Evolutionary conservation across 2,329 filamentous ascomycete genomes (phyloP).

Genomic region (Xylariaceae sp.): DNA sequence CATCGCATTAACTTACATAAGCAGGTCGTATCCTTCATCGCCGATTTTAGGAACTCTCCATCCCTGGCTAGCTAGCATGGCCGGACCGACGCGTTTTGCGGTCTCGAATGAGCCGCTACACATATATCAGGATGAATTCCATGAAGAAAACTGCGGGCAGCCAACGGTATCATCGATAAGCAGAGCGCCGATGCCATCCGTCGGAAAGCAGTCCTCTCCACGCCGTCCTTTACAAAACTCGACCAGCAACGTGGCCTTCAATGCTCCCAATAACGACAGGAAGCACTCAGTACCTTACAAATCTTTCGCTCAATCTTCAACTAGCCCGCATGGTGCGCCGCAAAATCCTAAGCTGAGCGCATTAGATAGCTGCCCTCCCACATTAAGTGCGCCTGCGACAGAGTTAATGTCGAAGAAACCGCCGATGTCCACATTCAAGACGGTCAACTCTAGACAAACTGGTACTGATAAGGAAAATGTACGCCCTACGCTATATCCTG

Average conservation of each 20-base stretch:
- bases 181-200: conserved; percentile 51
- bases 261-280: conserved; percentile 51
- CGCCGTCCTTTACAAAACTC: conserved; percentile 45
- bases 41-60: not conserved
- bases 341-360: conserved; percentile 59
- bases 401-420: conserved; percentile 67
- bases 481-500: conserved; percentile 46
- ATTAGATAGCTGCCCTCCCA: conserved; percentile 61
- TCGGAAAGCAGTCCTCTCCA: conserved; percentile 37
- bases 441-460: conserved; percentile 38
- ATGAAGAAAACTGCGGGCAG: conserved; percentile 40
- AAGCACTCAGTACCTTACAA: conserved; percentile 66
- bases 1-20: conserved; percentile 7
- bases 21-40: not conserved
- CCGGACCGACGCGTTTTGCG: conserved; percentile 45
- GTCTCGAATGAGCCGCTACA: conserved; percentile 44
- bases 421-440: conserved; percentile 54
- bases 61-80: conserved; percentile 42
- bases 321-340: conserved; percentile 50
- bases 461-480: conserved; percentile 52
- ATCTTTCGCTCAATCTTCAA: conserved; percentile 51
- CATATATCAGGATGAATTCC: conserved; percentile 43
- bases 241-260: conserved; percentile 60
- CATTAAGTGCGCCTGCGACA: conserved; percentile 47
- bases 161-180: conserved; percentile 43